These are phyloP conservation scores for Flaveria sonorensis DNA, from an alignment of 129 eudicot genomes.

Conservation along the genomic window DNA sequence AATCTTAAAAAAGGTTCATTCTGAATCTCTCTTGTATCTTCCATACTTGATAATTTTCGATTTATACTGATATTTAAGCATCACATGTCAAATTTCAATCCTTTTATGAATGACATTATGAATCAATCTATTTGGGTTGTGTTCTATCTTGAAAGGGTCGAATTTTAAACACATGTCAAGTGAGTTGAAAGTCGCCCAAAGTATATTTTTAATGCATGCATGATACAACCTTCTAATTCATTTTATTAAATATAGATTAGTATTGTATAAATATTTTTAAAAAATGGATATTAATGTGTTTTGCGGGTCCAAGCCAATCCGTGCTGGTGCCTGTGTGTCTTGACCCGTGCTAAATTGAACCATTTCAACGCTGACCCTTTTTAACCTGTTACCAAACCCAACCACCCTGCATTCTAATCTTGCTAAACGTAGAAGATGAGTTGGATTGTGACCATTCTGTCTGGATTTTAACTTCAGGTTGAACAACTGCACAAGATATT, in stretches of 20 bases:
- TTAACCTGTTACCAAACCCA: neutral
- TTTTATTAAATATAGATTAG: neutral
- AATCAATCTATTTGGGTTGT: neutral
- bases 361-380: neutral
- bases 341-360: neutral
- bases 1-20: neutral
- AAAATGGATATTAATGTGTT: neutral
- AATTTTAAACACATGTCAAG: neutral
- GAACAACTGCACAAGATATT: slow-evolving; percentile 85
- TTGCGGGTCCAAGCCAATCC: neutral
- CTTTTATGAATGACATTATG: too few relatives aligned
- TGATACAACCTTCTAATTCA: neutral
- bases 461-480: slow-evolving; percentile 41
- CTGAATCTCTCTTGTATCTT: neutral
- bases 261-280: neutral
- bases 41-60: neutral
- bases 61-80: neutral
- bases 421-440: neutral
- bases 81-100: neutral
- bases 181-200: neutral
- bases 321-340: neutral
- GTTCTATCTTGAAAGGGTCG: neutral
- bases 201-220: neutral
- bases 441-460: neutral
- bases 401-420: neutral